phyloP scores from a whole-genome alignment of 1,284 basidiomycete species.

The Megacollybia platyphylla region DNA sequence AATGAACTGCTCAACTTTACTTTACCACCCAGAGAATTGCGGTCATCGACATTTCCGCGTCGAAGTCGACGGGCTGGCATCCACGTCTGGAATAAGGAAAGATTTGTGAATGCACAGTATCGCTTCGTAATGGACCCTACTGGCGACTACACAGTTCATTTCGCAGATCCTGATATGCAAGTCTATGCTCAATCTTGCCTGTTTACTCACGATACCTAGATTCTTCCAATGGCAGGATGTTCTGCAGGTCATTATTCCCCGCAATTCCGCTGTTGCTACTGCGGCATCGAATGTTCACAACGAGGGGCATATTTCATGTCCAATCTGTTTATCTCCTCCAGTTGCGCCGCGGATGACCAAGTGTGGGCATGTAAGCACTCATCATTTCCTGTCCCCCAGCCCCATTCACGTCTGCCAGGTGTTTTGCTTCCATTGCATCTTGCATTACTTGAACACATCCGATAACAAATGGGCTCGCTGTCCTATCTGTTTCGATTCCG shows the following conservation, averaged over 20 bases:
- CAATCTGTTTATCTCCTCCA: conserved; percentile 89
- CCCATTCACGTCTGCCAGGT: conserved; percentile 31
- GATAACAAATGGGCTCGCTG: conserved; percentile 84
- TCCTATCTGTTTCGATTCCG: conserved; percentile 92
- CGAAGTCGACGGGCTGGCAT: conserved; percentile 58
- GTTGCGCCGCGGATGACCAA: conserved; percentile 93
- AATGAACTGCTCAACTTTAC: conserved; percentile 80
- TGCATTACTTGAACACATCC: conserved; percentile 83
- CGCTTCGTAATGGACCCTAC: conserved; percentile 87
- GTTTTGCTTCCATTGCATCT: conserved; percentile 83
- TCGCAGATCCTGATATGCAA: conserved; percentile 90
- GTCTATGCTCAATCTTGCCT: conserved; percentile 18
- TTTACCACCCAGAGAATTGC: conserved; percentile 63
- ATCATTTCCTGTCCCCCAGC: conserved; percentile 8
- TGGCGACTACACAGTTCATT: conserved; percentile 81
- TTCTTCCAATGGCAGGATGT: conserved; percentile 96
- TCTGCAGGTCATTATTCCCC: conserved; percentile 87
- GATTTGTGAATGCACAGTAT: conserved; percentile 90
- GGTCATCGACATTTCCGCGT: conserved; percentile 46
- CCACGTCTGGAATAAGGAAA: conserved; percentile 77
- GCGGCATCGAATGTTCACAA: conserved; percentile 31
- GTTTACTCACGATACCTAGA: conserved; percentile 24
- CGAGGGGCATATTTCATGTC: conserved; percentile 71
- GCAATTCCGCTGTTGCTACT: conserved; percentile 49
- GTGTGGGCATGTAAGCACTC: conserved; percentile 81